These are phyloP conservation scores for Emydomyces testavorans DNA, from an alignment of 2,329 filamentous ascomycete species.

Conservation along the genomic window DNA sequence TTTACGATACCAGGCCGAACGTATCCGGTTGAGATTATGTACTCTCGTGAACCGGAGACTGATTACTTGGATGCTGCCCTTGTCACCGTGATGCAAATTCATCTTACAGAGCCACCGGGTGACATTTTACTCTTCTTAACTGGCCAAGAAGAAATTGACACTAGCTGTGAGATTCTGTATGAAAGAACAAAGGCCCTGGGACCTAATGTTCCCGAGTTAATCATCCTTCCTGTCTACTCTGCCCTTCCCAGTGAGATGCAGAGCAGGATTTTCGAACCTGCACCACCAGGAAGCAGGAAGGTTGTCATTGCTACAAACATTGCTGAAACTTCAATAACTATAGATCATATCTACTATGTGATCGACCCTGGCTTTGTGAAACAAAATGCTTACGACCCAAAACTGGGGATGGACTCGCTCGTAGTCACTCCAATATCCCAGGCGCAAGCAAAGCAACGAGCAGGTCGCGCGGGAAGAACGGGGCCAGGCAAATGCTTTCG, in stretches of 20 bases:
- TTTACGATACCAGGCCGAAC: slow-evolving; percentile 93
- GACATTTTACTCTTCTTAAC: slow-evolving; percentile 97
- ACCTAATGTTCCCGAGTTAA: slow-evolving; percentile 76
- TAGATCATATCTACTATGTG: slow-evolving; percentile 95
- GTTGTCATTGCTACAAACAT: slow-evolving; percentile 98
- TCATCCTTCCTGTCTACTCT: slow-evolving; percentile 93
- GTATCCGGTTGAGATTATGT: slow-evolving; percentile 91
- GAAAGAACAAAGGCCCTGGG: slow-evolving; percentile 95
- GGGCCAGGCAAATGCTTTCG: slow-evolving; percentile 94
- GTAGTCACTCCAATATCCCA: slow-evolving; percentile 94
- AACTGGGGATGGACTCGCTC: slow-evolving; percentile 93
- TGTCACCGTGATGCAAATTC: slow-evolving; percentile 97
- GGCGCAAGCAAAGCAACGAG: slow-evolving; percentile 88
- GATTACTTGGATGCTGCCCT: slow-evolving; percentile 90
- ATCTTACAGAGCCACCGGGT: slow-evolving; percentile 79
- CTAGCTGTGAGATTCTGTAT: slow-evolving; percentile 77
- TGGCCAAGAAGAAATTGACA: slow-evolving; percentile 96
- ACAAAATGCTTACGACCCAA: slow-evolving; percentile 92
- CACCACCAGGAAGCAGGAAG: slow-evolving; percentile 73
- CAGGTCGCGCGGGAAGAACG: slow-evolving; percentile 84
- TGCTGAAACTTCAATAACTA: slow-evolving; percentile 93
- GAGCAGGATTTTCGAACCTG: slow-evolving; percentile 85
- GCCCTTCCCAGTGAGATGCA: slow-evolving; percentile 89
- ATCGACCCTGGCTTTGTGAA: slow-evolving; percentile 97
- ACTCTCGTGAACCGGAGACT: slow-evolving; percentile 85